Evolutionary conservation across 768 basidiomycete species (phyloP), one percentile per base, ranked within the genome.

Genomic region (Fomitopsis serialis): DNA sequence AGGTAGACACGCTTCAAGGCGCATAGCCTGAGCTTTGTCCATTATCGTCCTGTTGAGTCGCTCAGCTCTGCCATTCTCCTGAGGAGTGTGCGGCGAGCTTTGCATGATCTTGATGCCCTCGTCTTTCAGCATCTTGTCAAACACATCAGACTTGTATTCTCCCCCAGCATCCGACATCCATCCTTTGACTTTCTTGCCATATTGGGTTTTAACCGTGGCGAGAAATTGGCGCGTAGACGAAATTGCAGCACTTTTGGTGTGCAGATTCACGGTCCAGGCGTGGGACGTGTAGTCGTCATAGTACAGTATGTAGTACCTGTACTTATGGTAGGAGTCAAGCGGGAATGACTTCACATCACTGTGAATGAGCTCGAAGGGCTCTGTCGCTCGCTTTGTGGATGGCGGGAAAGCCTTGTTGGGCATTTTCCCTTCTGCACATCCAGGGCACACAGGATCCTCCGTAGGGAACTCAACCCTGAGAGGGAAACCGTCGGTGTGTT

Each of bases 61-160:
- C 52, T 77, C 72, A 0, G 73, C 69, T 13, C 74, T 52, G 13
- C 74, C 70, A 54, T 74, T 74, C 54, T 73, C 66, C 35, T 72
- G 59, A 2, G 69, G 68, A 0, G 59, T 65, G 35, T 66, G 54
- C 11, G 63, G 67, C 1, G 61, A 59, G 21, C 53, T 58, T 40
- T 56, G 58, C 13, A 42, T 45, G 9, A 52, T 29, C 23, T 45
- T 36, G 15, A 51, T 56, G 25, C 58, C 36, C 9, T 42, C 21
- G 34, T 48, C 47, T 44, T 43, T 32, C 22, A 52, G 37, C 37
- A 40, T 40, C 37, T 40, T 32, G 8, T 12, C 12, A 21, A 37
- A 24, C 42, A 36, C 50, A 51, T 51, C 50, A 24, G 50, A 51
- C 37, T 40, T 40, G 37, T 40, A 40, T 40, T 40, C 19, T 15